Evolutionary conservation across 352 stramenopile species (phyloP), one percentile per base, ranked within the genome.

Genomic region (Aphanomyces euteiches): DNA sequence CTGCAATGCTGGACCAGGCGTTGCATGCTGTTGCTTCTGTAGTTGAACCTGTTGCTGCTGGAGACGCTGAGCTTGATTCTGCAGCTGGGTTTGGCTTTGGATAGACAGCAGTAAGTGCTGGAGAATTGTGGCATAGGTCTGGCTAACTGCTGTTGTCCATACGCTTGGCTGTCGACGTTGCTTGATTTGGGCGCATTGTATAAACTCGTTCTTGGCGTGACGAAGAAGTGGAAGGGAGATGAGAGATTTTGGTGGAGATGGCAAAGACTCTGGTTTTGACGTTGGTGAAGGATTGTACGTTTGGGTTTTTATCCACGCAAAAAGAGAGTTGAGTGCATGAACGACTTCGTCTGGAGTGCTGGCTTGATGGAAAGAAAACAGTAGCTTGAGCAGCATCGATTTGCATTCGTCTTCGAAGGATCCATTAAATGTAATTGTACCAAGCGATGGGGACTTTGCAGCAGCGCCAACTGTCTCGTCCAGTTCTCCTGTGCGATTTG

Each of bases 131-230:
- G 64, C 45, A 21, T 70, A 70, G 12, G 28, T 19, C 39, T 70
- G 53, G 5, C 47, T 50, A 15, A 70, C 64, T 21, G 21, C 40
- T 5, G 53, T 60, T 8, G 64, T 48, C 64, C 64, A 70, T 13
- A 70, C 64, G 15, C 47, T 34, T 15, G 64, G 64, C 64, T 70
- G 64, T 8, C 64, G 64, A 28, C 64, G 53, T 21, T 70, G 64
- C 54, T 70, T 70, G 28, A 70, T 70, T 37, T 70, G 64, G 13
- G 47, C n/a, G 40, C 64, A 70, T 61, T 70, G 64, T 17, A 70
- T 50, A 61, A 70, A 70, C 39, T 70, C 64, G 54, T 70, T 70
- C 64, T 70, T 70, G 36, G 64, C 64, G 15, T 70, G 45, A 10
- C 64, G 64, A 17, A 70, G 64, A 21, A 70, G 53, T 13, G 64